Base-by-base conservation (phyloP, 2,329 filamentous ascomycete genomes). In the Hymenoscyphus repandus region DNA sequence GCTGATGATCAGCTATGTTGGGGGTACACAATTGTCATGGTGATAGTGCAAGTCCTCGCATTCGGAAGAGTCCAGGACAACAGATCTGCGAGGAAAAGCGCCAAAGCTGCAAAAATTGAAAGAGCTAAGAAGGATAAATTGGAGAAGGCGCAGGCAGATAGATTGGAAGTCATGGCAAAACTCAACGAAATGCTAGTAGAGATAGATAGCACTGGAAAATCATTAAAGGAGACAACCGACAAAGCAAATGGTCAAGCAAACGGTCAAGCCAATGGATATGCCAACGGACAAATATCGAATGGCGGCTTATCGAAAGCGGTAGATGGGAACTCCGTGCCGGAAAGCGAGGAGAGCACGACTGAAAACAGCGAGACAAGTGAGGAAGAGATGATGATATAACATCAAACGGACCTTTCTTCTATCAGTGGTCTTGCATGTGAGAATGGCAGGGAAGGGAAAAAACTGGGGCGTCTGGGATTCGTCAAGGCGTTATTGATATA, bases 21-120 rank as follows among this genome's bases (percentile, higher is more conserved):
- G 66, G 59, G 60, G 34, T 72, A 70, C 50, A 70, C 69, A 17
- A 56, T 60, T 10, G 45, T 70, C 42, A 70, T 71, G 64, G 68
- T 72, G 6, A 51, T 64, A 9, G 50, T 69, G 7, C 69, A 71
- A 46, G 50, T 70, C 27, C 53, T 66, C 17, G 65, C 64, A 2
- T 69, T 67, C 53, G 65, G 61, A 32, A 60, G 56, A 36, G 62
- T 69, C 5, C 53, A 45, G 20, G 60, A 62, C 9, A 64, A 62
- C 39, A 55, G 64, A 34, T 40, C 54, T 13, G 49, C 45, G 37
- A 58, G 55, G 46, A 59, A 56, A 49, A 55, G 46, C 31, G 56
- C 55, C 15, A 59, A 54, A 49, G 53, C 55, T 33, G 58, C 55
- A 22, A 57, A 52, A 18, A 34, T 54, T n/a, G 54, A 58, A 45